Conservation (phyloP, 129 eudicot species). For the Pulicaria dysenterica region DNA sequence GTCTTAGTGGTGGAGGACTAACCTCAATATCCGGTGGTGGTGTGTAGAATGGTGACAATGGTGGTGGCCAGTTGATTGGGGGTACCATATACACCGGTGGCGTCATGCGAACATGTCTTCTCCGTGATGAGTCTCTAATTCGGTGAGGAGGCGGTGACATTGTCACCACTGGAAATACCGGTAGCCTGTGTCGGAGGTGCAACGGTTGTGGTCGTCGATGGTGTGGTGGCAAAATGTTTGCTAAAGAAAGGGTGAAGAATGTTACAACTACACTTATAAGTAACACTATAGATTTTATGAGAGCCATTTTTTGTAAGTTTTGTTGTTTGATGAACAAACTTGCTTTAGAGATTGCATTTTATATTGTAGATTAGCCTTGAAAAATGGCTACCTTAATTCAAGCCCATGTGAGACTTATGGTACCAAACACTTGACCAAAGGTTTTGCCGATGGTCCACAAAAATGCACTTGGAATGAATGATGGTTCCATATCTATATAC, state of each 20-base stretch:
- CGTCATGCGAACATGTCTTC: background rate
- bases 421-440: conserved; percentile 32
- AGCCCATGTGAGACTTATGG: conserved; percentile 40
- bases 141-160: conserved; percentile 22
- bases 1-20: conserved; percentile 15
- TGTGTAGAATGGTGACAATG: background rate
- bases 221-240: conserved; percentile 16
- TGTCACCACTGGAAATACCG: conserved; percentile 17
- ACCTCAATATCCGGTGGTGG: conserved; percentile 10
- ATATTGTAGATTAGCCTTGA: conserved; percentile 26
- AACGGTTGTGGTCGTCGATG: background rate
- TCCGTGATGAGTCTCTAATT: conserved; percentile 6
- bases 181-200: conserved; percentile 18
- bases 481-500: conserved; percentile 2
- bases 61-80: conserved; percentile 13
- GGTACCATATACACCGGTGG: conserved; percentile 1
- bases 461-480: conserved; percentile 36
- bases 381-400: conserved; percentile 23
- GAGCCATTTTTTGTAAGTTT: conserved; percentile 35
- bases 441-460: conserved; percentile 34
- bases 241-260: conserved; percentile 33
- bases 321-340: conserved; percentile 12
- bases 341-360: conserved; percentile 28
- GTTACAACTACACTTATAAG: conserved; percentile 34
- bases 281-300: conserved; percentile 16